Evolutionary conservation across 306 rosid species (phyloP), one percentile per base, ranked within the genome.

Genomic region (Prunus salicina): DNA sequence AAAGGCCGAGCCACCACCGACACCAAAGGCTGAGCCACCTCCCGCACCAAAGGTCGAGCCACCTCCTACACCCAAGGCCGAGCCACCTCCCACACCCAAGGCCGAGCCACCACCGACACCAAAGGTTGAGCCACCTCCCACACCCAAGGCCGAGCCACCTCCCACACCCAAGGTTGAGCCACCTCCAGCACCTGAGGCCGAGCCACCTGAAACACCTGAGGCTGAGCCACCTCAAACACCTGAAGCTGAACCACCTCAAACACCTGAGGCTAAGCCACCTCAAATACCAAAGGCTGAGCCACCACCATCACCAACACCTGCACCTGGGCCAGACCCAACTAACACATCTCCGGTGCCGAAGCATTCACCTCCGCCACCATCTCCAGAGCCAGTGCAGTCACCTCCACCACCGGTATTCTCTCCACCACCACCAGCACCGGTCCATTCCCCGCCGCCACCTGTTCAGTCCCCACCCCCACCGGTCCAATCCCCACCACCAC

Each of bases 371-470:
- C 20, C 57, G 0, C 25, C 67, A 65, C 58, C 69, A 2, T 51
- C 67, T 1, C 4, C 25, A 24, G 43, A 16, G 13, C 19, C 53
- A 0, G 65, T 72, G 0, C 56, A 84, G 0, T 69, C 84, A 0
- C 82, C 84, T n/a, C 75, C 80, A 0, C 75, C 83, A 0, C 82
- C 71, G 0, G n/a, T 76, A 53, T 0, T 71, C 84, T 0, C 69
- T 80, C 77, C 84, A 2, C 84, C 68, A 0, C 78, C 86, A 0
- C 87, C 84, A 3, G 78, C 86, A 5, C 65, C 61, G 5, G 14
- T 67, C 0, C 1, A 66, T 0, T 51, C 80, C 7, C 77, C 78
- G 0, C 78, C 85, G 14, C 78, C 71, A 0, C 81, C 81, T 0
- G 25, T 22, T 0, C 49, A 56, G 2, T 78, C 82, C 0, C 76